Base-by-base conservation (phyloP, 805 yeast genomes). In the Kazachstania taianensis region DNA sequence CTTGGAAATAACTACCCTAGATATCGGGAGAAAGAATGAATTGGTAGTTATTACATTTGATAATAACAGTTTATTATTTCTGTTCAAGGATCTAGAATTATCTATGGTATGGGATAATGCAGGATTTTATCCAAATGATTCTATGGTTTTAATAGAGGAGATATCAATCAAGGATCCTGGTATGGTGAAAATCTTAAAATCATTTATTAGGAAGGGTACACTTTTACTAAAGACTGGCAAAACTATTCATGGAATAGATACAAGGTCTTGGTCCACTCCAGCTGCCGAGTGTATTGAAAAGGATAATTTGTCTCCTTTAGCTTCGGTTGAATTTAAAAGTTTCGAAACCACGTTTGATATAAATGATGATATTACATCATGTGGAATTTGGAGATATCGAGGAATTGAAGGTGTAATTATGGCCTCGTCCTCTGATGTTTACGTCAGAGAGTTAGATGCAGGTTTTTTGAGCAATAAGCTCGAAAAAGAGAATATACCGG, bases 21-120 rank as follows among this genome's bases (percentile, higher is more conserved):
- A 48, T 3, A 50, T 61, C 24, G 57, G 52, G 5, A 36, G 41
- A 1, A 18, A 35, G 1, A 41, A 46, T 5, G 63, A 57, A 28
- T 25, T 61, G 1, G 32, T 61, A 13, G 39, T 42, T 19, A 28
- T 57, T 16, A 32, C 51, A 5, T 54, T 52, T 36, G 49, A 49
- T 12, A 43, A 56, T 37, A 59, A 59, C 8, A 57, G 61, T 7
- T 30, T 57, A 19, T 30, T 55, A 1, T 22, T 58, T 1, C 38
- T 60, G 13, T 50, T 55, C 7, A 61, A 57, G 29, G 66, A 63
- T 37, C 37, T 46, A 12, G 57, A 52, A 16, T 40, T 51, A 12
- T 40, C 56, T 1, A 67, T 66, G 72, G 55, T 52, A 30, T 64
- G 64, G 66, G 53, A 49, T 30, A n/a, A 32, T 1, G 45, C 41